These are phyloP conservation scores for Pezicula radicicola DNA, from an alignment of 2,329 filamentous ascomycete genomes.

Conservation along the genomic window DNA sequence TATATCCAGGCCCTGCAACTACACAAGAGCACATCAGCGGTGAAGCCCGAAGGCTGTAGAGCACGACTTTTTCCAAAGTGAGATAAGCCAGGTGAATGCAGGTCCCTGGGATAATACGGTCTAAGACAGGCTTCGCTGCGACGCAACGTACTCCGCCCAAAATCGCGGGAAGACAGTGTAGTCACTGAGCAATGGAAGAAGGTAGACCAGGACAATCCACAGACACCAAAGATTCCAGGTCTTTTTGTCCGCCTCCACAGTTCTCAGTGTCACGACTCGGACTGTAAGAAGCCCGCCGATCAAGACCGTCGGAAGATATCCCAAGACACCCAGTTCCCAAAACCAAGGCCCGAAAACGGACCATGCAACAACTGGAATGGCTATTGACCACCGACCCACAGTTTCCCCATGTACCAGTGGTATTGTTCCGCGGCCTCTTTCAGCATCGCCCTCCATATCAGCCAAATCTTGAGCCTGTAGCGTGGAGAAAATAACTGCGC, in stretches of 20 bases:
- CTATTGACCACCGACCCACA: conserved; percentile 17
- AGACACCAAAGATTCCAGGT: neutral
- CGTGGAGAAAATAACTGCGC: conserved; percentile 6
- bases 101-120: too few relatives aligned
- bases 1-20: too few relatives aligned
- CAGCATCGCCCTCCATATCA: conserved; percentile 21
- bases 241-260: neutral
- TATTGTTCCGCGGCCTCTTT: conserved; percentile 14
- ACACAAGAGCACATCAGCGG: too few relatives aligned
- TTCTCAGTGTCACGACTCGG: neutral
- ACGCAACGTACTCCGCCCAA: neutral
- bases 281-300: neutral
- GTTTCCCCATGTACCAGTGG: conserved; percentile 17
- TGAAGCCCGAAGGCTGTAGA: too few relatives aligned
- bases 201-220: neutral
- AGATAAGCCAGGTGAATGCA: too few relatives aligned
- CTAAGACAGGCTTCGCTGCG: too few relatives aligned
- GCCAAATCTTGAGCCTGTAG: conserved; percentile 26
- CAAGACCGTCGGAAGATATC: neutral
- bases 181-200: neutral
- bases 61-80: too few relatives aligned
- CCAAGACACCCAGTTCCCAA: conserved; percentile 5
- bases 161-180: neutral
- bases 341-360: conserved; percentile 14
- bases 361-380: conserved; percentile 16